phyloP scores from a whole-genome alignment of 768 basidiomycete species.

The Lentinula sp. region DNA sequence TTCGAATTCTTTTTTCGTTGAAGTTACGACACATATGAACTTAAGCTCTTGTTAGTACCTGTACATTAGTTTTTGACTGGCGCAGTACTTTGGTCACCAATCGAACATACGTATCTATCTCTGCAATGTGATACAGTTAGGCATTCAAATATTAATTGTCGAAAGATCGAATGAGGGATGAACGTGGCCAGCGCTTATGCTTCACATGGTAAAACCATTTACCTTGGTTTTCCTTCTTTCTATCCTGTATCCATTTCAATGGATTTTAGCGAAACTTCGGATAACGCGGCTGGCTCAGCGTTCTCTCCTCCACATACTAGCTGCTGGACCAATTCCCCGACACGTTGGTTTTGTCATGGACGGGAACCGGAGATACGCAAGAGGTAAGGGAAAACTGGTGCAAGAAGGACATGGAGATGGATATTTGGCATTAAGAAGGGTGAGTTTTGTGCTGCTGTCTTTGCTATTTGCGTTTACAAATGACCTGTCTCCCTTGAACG shows the following conservation, averaged over 20 bases:
- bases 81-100: not conserved
- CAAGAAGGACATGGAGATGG: slow-evolving; percentile 82
- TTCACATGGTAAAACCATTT: too few species aligned
- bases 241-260: not conserved
- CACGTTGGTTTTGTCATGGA: slow-evolving; percentile 98
- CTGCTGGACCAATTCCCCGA: slow-evolving; percentile 77
- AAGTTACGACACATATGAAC: not conserved
- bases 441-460: slow-evolving; percentile 28
- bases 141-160: too few species aligned
- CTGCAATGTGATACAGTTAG: too few species aligned
- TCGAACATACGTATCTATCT: not conserved
- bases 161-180: too few species aligned
- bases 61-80: not conserved
- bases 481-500: not conserved
- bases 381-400: slow-evolving; percentile 57
- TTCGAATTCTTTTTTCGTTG: too few species aligned
- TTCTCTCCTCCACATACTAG: slow-evolving; percentile 59
- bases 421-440: slow-evolving; percentile 72
- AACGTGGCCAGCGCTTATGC: too few species aligned
- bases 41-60: too few species aligned
- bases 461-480: not conserved
- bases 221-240: too few species aligned
- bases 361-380: slow-evolving; percentile 89
- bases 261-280: not conserved
- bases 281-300: slow-evolving; percentile 23